phyloP scores from a whole-genome alignment of 768 basidiomycete species.

The Suillus americanus region DNA sequence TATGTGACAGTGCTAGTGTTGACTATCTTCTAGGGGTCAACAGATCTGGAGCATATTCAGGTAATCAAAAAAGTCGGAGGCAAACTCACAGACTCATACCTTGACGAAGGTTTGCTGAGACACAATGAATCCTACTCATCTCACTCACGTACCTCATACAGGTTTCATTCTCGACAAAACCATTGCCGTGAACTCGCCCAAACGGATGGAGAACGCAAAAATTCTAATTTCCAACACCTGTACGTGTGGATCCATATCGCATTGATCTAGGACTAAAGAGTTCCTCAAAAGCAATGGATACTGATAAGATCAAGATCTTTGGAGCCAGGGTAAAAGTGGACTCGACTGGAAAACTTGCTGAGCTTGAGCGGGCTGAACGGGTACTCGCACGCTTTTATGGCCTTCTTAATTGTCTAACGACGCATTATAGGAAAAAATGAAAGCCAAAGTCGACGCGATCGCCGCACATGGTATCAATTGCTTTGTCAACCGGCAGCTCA shows the following conservation, averaged over 20 bases:
- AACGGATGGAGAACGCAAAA: constrained; percentile 90
- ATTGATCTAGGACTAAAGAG: neutral
- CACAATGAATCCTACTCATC: neutral
- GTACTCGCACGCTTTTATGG: constrained; percentile 37
- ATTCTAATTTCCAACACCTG: constrained; percentile 98
- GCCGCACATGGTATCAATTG: constrained; percentile 93
- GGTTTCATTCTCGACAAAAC: constrained; percentile 98
- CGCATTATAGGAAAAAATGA: constrained; percentile 90
- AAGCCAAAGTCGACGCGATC: constrained; percentile 93
- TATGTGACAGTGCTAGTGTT: neutral
- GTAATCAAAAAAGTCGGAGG: constrained; percentile 99
- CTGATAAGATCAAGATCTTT: constrained; percentile 99
- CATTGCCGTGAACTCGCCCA: constrained; percentile 92
- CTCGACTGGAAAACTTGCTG: constrained; percentile 93
- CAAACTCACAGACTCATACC: constrained; percentile 96
- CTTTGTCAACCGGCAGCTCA: constrained; percentile 96
- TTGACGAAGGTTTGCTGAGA: constrained; percentile 77
- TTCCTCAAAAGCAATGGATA: constrained; percentile 83
- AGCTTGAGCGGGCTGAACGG: constrained; percentile 96
- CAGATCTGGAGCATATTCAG: constrained; percentile 96
- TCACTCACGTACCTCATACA: constrained; percentile 25
- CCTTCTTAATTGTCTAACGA: neutral
- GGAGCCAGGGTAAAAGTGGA: constrained; percentile 96
- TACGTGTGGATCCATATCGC: constrained; percentile 38
- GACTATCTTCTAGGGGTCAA: constrained; percentile 67